Conservation (phyloP, 768 basidiomycete species). For the Termitomyces sp. region DNA sequence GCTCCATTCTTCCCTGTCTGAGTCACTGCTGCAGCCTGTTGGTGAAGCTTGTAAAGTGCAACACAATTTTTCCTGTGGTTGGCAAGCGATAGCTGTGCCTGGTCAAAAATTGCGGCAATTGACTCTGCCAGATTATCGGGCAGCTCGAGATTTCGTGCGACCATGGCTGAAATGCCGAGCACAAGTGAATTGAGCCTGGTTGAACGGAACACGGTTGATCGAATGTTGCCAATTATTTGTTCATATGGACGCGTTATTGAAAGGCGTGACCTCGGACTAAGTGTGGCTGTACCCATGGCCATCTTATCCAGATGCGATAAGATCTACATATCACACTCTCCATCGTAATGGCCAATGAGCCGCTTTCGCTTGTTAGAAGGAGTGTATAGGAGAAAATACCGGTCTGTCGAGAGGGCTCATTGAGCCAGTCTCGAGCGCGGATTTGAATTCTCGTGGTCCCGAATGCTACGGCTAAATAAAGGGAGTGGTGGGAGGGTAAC, state of each 20-base stretch:
- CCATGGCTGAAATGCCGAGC: constrained; percentile 20
- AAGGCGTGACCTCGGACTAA: neutral
- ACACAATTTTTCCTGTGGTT: constrained; percentile 95
- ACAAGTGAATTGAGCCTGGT: constrained; percentile 4
- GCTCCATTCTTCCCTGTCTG: constrained; percentile 48
- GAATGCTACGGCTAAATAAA: too few relatives aligned
- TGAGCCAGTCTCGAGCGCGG: too few relatives aligned
- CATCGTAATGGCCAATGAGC: too few relatives aligned
- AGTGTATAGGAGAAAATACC: too few relatives aligned
- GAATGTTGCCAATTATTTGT: constrained; percentile 11
- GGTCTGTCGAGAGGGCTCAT: too few relatives aligned
- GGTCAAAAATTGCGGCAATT: constrained; percentile 59
- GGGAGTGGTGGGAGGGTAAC: too few relatives aligned
- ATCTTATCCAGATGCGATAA: too few relatives aligned
- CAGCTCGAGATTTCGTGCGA: constrained; percentile 19
- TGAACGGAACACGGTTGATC: constrained; percentile 7
- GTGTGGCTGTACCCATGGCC: neutral
- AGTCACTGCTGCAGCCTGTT: constrained; percentile 55
- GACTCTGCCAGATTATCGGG: constrained; percentile 34
- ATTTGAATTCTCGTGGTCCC: too few relatives aligned
- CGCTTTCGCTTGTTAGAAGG: too few relatives aligned
- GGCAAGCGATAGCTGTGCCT: constrained; percentile 74
- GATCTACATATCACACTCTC: too few relatives aligned
- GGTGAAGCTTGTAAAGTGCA: constrained; percentile 80
- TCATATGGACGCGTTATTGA: constrained; percentile 22